Evolutionary conservation across 2,329 filamentous ascomycete species (phyloP).

Genomic region (Colletotrichum zoysiae): DNA sequence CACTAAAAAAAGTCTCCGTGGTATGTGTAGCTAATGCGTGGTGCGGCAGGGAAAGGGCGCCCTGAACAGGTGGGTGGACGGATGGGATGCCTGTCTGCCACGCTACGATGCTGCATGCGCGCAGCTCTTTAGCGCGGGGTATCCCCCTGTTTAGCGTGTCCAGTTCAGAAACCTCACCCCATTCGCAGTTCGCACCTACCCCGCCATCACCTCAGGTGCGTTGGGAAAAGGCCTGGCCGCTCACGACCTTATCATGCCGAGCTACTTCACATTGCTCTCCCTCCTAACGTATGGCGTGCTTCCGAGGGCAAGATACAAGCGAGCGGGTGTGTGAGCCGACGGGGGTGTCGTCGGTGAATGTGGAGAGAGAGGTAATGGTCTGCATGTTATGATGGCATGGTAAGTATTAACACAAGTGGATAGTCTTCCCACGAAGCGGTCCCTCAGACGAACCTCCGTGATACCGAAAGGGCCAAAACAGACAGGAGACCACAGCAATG

Average conservation of each 20-base stretch:
- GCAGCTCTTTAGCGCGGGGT: slow-evolving; percentile 37
- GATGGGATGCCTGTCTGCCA: slow-evolving; percentile 30
- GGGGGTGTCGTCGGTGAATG: not conserved
- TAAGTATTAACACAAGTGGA: not conserved
- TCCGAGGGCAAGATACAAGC: not conserved
- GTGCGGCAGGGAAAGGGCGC: slow-evolving; percentile 22
- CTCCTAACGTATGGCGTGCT: not conserved
- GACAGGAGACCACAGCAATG: too few species aligned
- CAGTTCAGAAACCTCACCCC: slow-evolving; percentile 35
- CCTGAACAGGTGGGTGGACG: slow-evolving; percentile 3
- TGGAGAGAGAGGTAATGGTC: not conserved
- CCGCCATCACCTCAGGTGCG: slow-evolving; percentile 32
- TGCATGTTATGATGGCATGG: not conserved
- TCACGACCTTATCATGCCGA: not conserved
- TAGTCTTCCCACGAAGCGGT: not conserved
- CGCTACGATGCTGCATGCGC: slow-evolving; percentile 12
- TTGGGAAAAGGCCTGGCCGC: slow-evolving; percentile 1
- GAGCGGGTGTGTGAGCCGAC: not conserved
- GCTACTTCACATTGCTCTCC: not conserved
- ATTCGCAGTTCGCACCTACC: slow-evolving; percentile 36
- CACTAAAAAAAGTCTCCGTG: not conserved
- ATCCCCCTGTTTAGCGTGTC: slow-evolving; percentile 27
- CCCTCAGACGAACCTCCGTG: not conserved
- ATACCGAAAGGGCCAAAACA: not conserved
- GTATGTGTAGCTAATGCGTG: slow-evolving; percentile 13